A percentile compares a stretch with the other conserved stretches of the same genome.
Conservation (phyloP, 164 flowering plant species). For the Liriodendron chinense region DNA sequence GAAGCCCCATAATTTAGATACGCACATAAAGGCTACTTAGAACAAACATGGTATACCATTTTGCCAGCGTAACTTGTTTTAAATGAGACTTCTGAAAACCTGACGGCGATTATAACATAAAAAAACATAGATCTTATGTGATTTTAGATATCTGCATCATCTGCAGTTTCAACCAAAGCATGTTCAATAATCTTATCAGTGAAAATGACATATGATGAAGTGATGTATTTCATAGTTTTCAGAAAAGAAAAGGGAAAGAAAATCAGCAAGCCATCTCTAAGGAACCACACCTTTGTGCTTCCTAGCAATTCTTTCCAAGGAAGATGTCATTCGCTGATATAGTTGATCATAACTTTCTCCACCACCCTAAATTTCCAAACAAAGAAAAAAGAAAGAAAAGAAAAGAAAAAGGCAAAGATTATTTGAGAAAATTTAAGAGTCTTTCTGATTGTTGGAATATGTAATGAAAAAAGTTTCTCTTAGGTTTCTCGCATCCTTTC, state of each 20-base stretch:
- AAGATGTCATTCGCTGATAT: conserved; percentile 11
- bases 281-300: conserved; percentile 63
- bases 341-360: conserved; percentile 37
- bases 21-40: no score
- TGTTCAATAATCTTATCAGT: not conserved
- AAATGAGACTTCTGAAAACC: not conserved
- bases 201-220: not conserved
- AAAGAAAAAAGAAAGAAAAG: no score
- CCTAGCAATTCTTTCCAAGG: conserved; percentile 37
- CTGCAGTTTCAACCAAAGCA: not conserved
- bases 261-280: not conserved
- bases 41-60: no score
- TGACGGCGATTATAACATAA: not conserved
- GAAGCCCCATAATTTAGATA: no score
- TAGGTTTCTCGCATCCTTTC: not conserved
- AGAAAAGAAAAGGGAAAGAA: not conserved
- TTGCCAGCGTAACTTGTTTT: no score
- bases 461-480: not conserved
- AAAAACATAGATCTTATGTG: no score
- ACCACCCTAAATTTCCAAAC: conserved; percentile 65
- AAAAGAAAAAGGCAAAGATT: not conserved
- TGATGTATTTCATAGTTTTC: not conserved
- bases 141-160: not conserved
- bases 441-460: not conserved
- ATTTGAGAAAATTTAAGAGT: not conserved